Conservation (phyloP, 306 rosid genomes). For the Fragaria vesca region DNA sequence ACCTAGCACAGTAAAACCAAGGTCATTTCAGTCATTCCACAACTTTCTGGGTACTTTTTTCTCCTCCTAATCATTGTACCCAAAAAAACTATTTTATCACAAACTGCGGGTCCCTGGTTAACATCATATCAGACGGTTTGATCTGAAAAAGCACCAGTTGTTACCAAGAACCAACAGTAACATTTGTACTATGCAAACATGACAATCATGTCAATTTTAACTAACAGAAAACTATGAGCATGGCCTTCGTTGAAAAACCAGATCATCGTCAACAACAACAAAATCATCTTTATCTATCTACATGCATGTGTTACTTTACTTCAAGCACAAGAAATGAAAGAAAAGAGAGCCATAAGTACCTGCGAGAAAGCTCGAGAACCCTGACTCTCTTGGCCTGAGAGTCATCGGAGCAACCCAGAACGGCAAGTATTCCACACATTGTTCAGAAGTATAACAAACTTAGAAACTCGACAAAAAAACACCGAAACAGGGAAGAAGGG, state of each 20-base stretch:
- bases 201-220: not conserved
- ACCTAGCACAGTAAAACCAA: conserved; percentile 32
- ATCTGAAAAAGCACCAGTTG: not conserved
- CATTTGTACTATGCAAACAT: not conserved
- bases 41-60: not conserved
- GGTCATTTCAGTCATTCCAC: not conserved
- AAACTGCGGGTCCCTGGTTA: not conserved
- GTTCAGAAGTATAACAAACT: not conserved
- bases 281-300: not conserved
- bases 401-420: conserved; percentile 85
- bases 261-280: not conserved
- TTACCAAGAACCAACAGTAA: not conserved
- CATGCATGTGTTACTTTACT: not conserved
- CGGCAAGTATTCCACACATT: conserved; percentile 98
- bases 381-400: conserved; percentile 87
- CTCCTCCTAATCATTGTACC: not conserved
- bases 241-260: not conserved
- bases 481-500: not conserved
- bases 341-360: conserved; percentile 3
- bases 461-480: not conserved
- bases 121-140: conserved; percentile 1
- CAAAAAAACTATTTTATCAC: not conserved
- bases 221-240: not conserved
- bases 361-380: conserved; percentile 69
- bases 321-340: not conserved